Evolutionary conservation across 2,329 filamentous ascomycete species (phyloP), one percentile per base, ranked within the genome.

Genomic region (Juglanconis juglandina): DNA sequence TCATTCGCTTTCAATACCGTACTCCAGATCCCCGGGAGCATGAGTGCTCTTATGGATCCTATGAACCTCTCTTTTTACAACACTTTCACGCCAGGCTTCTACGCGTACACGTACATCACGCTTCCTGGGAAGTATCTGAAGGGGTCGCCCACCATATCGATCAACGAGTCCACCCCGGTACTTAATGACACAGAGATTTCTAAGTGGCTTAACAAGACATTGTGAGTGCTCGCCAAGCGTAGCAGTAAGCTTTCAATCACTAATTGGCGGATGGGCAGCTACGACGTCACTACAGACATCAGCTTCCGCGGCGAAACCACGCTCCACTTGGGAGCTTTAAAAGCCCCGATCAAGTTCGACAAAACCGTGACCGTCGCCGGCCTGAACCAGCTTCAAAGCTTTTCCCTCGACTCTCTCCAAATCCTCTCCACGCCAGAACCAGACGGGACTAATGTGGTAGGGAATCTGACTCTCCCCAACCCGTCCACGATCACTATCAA

Each of bases 361-460:
- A 57, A 57, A n/a, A 57, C 55, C 13, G 37, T 57, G 9, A 51
- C 55, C 7, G 24, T 57, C 30, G 55, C 55, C 37, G 55, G 55
- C 33, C 32, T 57, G 47, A 57, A 57, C 8, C 35, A 57, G 17
- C 24, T 57, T 7, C 55, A 51, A 7, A 47, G 55, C 35, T 57
- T 57, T 34, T 10, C 46, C 10, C 47, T 57, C n/a, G 55, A 57
- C 30, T 51, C 46, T 10, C 50, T 48, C 6, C 24, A 51, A 8
- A 17, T 57, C 9, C 47, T 57, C 37, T 14, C 8, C 11, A 44
- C 47, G 1, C 17, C 54, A 30, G 46, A 57, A 10, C 3, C 54
- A n/a, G 54, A 57, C n/a, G 54, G 54, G 4, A 42, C 47, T 11
- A 57, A 57, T 32, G 30, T 57, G 14, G 8, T 57, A 33, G 55